Percentiles rank a stretch among this genome's conserved stretches.
These are phyloP conservation scores for Orychophragmus violaceus DNA, from an alignment of 345 rosid species.

Conservation along the genomic window DNA sequence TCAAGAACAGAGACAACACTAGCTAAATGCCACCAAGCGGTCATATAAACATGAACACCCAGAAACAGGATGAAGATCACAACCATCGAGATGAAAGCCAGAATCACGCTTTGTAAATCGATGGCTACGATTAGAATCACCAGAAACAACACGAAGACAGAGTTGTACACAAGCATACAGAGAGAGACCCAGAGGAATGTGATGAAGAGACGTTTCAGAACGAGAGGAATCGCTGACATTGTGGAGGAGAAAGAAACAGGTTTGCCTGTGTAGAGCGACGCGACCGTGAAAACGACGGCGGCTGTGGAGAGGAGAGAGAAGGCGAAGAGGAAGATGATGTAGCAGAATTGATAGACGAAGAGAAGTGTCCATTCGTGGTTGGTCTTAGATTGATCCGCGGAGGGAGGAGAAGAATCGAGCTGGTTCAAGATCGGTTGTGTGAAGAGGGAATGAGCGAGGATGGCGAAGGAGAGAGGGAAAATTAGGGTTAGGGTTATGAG, in stretches of 20 bases:
- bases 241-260: slow-evolving; percentile 74
- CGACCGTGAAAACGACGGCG: slow-evolving; percentile 93
- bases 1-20: slow-evolving; percentile 91
- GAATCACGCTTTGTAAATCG: slow-evolving; percentile 37
- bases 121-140: slow-evolving; percentile 49
- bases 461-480: slow-evolving; percentile 76
- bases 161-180: slow-evolving; percentile 59
- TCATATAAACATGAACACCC: slow-evolving; percentile 76
- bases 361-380: slow-evolving; percentile 68
- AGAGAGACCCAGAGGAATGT: slow-evolving; percentile 78
- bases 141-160: slow-evolving; percentile 39
- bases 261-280: slow-evolving; percentile 76
- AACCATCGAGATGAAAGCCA: slow-evolving; percentile 39
- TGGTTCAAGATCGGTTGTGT: slow-evolving; percentile 52
- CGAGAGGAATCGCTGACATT: slow-evolving; percentile 65
- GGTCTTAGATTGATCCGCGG: slow-evolving; percentile 30
- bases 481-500: slow-evolving; percentile 63
- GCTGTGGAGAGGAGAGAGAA: slow-evolving; percentile 95
- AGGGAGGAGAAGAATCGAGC: slow-evolving; percentile 33
- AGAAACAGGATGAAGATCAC: slow-evolving; percentile 45
- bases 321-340: too few species aligned
- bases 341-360: slow-evolving; percentile 56
- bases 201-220: slow-evolving; percentile 64
- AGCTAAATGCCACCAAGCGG: slow-evolving; percentile 89
- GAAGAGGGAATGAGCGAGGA: slow-evolving; percentile 75